These are phyloP conservation scores for Paecilomyces sp. DNA, from an alignment of 2,329 filamentous ascomycete species.

Conservation along the genomic window DNA sequence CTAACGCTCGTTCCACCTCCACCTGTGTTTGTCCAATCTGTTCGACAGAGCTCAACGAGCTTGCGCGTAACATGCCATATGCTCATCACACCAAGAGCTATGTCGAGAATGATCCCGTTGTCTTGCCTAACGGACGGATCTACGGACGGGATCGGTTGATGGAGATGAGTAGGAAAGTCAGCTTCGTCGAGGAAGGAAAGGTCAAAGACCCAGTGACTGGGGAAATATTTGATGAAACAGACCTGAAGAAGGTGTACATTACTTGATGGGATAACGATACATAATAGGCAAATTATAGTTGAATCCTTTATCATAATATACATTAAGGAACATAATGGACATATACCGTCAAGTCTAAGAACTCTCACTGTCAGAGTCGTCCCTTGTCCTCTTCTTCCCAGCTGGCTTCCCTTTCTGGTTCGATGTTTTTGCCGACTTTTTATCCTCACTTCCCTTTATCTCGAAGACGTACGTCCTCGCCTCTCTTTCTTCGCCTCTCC, in stretches of 20 bases:
- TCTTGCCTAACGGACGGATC: conserved; percentile 80
- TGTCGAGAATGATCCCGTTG: conserved; percentile 77
- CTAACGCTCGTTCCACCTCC: conserved; percentile 49
- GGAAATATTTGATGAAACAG: conserved; percentile 54
- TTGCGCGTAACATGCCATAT: conserved; percentile 83
- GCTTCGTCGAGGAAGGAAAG: conserved; percentile 52
- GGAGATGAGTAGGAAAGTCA: conserved; percentile 72
- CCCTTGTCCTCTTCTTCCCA: conserved; percentile 24
- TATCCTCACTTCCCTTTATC: conserved; percentile 20
- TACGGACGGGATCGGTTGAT: conserved; percentile 71
- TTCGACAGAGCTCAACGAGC: conserved; percentile 86
- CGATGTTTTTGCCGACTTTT: neutral
- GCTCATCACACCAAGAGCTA: conserved; percentile 92
- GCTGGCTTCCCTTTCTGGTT: conserved; percentile 16
- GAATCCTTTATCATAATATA: neutral
- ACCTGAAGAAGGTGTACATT: conserved; percentile 84
- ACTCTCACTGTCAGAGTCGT: conserved; percentile 26
- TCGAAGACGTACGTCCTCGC: conserved; percentile 42
- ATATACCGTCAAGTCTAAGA: conserved; percentile 11
- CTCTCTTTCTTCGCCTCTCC: conserved; percentile 41
- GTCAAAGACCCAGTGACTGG: conserved; percentile 76
- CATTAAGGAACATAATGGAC: neutral
- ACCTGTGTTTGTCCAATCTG: conserved; percentile 90
- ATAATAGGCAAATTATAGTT: neutral
- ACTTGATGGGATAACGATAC: conserved; percentile 44